phyloP scores from a whole-genome alignment of 208 protist species.

The Wallacemonas sp. region DNA sequence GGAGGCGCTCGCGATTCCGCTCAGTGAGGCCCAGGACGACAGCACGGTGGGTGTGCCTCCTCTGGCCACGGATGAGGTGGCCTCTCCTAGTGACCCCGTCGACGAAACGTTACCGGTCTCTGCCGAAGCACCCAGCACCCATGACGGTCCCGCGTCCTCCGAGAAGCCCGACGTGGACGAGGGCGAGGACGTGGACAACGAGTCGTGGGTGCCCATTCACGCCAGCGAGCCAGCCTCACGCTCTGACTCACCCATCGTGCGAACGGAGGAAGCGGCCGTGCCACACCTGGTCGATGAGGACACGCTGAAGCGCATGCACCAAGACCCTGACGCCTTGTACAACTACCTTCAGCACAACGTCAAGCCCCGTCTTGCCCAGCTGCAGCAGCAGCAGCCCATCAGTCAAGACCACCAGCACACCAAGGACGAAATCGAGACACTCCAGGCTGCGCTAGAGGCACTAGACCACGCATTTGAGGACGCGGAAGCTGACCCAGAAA shows the following conservation, averaged over 20 bases:
- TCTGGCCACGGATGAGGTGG: not conserved
- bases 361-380: slow-evolving; percentile 25
- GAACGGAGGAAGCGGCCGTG: not conserved
- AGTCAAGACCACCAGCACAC: slow-evolving; percentile 32
- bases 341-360: slow-evolving; percentile 31
- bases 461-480: slow-evolving; percentile 22
- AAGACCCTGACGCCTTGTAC: slow-evolving; percentile 29
- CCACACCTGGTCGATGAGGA: not conserved
- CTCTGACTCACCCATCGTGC: not conserved
- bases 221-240: not conserved
- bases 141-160: no score
- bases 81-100: not conserved
- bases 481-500: slow-evolving; percentile 8
- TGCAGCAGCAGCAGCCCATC: slow-evolving; percentile 18
- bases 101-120: no score
- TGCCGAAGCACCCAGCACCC: no score
- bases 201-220: slow-evolving; percentile 3
- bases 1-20: not conserved
- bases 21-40: no score
- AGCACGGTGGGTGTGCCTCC: not conserved
- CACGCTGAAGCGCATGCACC: slow-evolving; percentile 1
- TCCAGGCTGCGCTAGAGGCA: slow-evolving; percentile 26
- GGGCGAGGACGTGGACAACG: not conserved
- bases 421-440: slow-evolving; percentile 24
- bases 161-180: not conserved